These are phyloP conservation scores for Cryptococcus sp. DNA, from an alignment of 1,284 basidiomycete species.

Conservation along the genomic window DNA sequence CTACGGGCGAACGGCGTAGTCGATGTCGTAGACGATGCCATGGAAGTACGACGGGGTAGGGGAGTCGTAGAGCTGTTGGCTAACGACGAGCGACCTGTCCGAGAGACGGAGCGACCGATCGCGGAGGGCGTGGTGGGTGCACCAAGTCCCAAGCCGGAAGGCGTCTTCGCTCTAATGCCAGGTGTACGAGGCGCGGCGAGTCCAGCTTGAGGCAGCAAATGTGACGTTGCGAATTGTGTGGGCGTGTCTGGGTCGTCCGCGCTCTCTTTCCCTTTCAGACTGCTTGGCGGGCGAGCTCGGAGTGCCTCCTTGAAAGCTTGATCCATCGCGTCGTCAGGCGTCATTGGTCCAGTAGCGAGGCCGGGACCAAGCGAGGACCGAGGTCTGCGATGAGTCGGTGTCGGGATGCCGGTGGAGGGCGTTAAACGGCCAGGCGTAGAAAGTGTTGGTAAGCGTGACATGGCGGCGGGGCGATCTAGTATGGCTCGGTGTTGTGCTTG, in stretches of 20 bases:
- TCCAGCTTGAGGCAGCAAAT: constrained; percentile 9
- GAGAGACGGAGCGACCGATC: constrained; percentile 28
- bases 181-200: constrained; percentile 39
- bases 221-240: constrained; percentile 17
- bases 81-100: constrained; percentile 33
- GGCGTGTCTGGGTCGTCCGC: constrained; percentile 40
- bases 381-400: constrained; percentile 40
- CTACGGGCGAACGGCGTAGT: constrained; percentile 38
- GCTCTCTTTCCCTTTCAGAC: constrained; percentile 14
- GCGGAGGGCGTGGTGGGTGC: constrained; percentile 35
- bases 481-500: too few relatives aligned
- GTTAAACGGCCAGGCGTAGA: constrained; percentile 43
- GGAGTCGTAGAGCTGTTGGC: constrained; percentile 28
- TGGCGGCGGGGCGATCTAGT: constrained; percentile 5
- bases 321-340: constrained; percentile 39
- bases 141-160: constrained; percentile 24
- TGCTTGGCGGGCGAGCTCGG: constrained; percentile 34
- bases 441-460: constrained; percentile 47
- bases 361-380: constrained; percentile 46
- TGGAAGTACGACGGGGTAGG: constrained; percentile 39
- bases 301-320: constrained; percentile 43
- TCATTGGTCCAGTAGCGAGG: constrained; percentile 5
- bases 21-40: constrained; percentile 37
- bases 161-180: constrained; percentile 32
- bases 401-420: constrained; percentile 39